Conservation (phyloP, 2,329 filamentous ascomycete species). For the Metarhizium album region DNA sequence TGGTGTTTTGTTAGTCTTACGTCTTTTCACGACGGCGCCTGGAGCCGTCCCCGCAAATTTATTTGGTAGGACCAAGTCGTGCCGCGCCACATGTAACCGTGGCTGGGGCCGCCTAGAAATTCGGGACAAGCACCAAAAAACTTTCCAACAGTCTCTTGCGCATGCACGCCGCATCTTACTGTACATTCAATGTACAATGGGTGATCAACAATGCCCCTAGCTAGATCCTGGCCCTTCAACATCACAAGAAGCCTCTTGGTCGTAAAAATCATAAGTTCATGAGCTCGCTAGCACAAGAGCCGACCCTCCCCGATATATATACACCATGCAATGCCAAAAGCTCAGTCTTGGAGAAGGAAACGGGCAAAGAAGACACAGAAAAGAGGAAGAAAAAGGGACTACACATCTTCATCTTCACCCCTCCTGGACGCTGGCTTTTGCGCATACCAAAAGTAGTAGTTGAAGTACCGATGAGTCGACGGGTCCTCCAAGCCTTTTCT, state of each 20-base stretch:
- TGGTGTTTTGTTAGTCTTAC: too few species aligned
- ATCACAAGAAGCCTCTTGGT: background rate
- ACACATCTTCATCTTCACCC: background rate
- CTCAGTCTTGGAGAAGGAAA: background rate
- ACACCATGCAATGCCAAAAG: background rate
- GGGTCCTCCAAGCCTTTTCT: conserved; percentile 16
- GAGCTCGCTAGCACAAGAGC: background rate
- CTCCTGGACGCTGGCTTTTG: conserved; percentile 17
- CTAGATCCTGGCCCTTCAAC: background rate
- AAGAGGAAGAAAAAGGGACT: background rate
- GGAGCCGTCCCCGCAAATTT: too few species aligned
- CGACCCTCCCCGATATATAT: background rate
- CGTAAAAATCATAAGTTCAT: background rate
- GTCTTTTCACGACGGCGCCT: too few species aligned
- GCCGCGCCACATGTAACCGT: too few species aligned
- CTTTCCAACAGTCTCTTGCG: too few species aligned
- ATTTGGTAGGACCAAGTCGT: too few species aligned
- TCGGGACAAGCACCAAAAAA: too few species aligned
- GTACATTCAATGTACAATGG: background rate
- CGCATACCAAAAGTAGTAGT: conserved; percentile 26
- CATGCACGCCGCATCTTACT: background rate
- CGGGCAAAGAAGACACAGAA: too few species aligned
- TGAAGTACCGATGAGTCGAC: conserved; percentile 23
- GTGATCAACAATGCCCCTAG: background rate
- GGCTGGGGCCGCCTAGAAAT: too few species aligned